Evolutionary conservation across 179 eudicot genomes (phyloP), one percentile per base, ranked within the genome.

Genomic region (Silene coronaria): DNA sequence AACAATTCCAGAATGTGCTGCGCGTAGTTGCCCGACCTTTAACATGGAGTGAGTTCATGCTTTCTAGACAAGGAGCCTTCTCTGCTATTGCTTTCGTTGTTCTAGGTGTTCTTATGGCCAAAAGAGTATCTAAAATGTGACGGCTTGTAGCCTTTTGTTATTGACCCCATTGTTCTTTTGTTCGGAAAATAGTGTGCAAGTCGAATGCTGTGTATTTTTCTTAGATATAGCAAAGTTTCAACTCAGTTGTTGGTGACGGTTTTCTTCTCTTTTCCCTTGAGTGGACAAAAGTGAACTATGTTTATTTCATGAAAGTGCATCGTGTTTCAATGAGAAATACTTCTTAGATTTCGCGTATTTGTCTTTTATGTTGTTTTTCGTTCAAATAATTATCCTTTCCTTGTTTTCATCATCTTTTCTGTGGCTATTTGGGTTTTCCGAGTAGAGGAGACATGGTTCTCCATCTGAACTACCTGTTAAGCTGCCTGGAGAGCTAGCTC

Each of bases 1-100:
- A 81, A 65, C 81, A 77, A 5, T 93, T 91, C 65, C 80, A 77
- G 74, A 85, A 88, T 57, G 87, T 88, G 51, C 73, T 92, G 74
- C 71, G 23, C 6, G 82, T 80, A 61, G 93, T 95, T 30, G 83
- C 81, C 24, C 84, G 81, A 72, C 99, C 97, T 32, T 87, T 95
- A 76, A 86, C 96, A 8, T 92, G 97, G 99, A 73, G 82, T 1
- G 99, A 95, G 80, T 91, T 89, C 79, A 79, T 86, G 57, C 91
- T 86, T 76, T 92, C 93, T 23, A 87, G 97, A 76, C 86, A 87
- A 76, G 97, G 99, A 67, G 97, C 84, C 71, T 72, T 90, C 74
- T 77, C 86, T 69, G 90, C 91, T 21, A 75, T 88, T 84, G 78
- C 72, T 78, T 64, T 73, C 45, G 64, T 81, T 42, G 67, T 82